Base-by-base conservation (phyloP, 2,329 filamentous ascomycete species). In the Diaporthe vaccinii region DNA sequence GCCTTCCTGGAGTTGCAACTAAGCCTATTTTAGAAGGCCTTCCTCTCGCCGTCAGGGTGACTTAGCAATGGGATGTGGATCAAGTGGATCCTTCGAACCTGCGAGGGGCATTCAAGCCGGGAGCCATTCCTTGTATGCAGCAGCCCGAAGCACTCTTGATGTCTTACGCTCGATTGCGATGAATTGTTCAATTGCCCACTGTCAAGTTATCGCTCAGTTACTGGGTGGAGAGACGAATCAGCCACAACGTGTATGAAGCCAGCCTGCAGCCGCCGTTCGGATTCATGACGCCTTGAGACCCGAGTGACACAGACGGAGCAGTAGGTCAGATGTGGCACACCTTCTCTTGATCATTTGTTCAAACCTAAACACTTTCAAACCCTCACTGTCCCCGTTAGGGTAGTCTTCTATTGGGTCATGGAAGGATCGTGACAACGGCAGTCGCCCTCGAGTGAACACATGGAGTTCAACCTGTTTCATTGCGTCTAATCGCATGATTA, bases 251-350 rank as follows among this genome's bases (percentile, higher is more conserved):
- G 20, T n/a, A 51, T 22, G 34, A 22, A 28, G n/a, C 25, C 15
- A 31, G 34, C 31, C 22, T 57, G 20, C n/a, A 20, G 41, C 61
- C 41, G 34, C n/a, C 31, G n/a, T 25, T 41, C n/a, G 34, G 1
- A 41, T 55, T 12, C 9, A 41, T 14, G 3, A 20, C 49, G 12
- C 8, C 14, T 34, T n/a, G 20, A 28, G 46, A 17, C 8, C 31
- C 4, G 49, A 22, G 46, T 39, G 15, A 28, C 46, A 68, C 46
- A 39, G 39, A 6, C 4, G 20, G 41, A 53, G 15, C 65, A 39
- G 53, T 53, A 53, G 34, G 34, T 53, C 46, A 39, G 46, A 39
- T 68, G 65, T 68, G 65, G 65, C 65, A 51, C 34, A 69, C 49
- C 34, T 41, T 1, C 2, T 8, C 17, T 55, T 69, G 34, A 51